Conservation (phyloP, 371 early-diverging fungal species). For the Nematocida sp. region DNA sequence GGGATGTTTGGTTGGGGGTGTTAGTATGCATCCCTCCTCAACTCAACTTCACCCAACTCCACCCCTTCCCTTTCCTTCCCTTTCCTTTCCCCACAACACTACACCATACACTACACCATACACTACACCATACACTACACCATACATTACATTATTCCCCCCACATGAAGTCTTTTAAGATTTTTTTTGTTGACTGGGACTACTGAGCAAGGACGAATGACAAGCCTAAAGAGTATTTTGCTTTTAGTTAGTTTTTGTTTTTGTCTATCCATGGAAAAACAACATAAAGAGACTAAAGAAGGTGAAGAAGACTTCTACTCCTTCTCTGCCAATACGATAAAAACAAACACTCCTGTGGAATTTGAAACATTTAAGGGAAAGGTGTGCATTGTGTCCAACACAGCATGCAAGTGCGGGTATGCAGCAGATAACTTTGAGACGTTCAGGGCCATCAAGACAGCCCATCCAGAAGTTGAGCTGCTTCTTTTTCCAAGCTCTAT, state of each 20-base stretch:
- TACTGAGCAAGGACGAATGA: too few species aligned
- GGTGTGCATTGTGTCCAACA: slow-evolving; percentile 73
- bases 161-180: too few species aligned
- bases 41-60: too few species aligned
- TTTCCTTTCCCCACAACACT: too few species aligned
- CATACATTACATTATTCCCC: too few species aligned
- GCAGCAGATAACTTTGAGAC: slow-evolving; percentile 73
- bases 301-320: slow-evolving; percentile 38
- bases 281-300: not conserved
- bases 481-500: slow-evolving; percentile 71
- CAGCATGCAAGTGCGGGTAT: slow-evolving; percentile 85
- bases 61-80: too few species aligned
- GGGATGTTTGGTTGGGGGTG: too few species aligned
- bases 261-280: not conserved
- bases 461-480: slow-evolving; percentile 69
- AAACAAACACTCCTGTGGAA: slow-evolving; percentile 10
- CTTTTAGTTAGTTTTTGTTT: not conserved
- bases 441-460: slow-evolving; percentile 72
- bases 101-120: too few species aligned
- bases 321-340: slow-evolving; percentile 38
- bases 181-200: too few species aligned
- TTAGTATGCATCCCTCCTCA: too few species aligned
- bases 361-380: slow-evolving; percentile 52
- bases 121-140: too few species aligned
- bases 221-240: not conserved